Percentiles rank a stretch among this genome's conserved stretches.
These are phyloP conservation scores for Kwoniella sp. DNA, from an alignment of 768 basidiomycete genomes.

Conservation along the genomic window DNA sequence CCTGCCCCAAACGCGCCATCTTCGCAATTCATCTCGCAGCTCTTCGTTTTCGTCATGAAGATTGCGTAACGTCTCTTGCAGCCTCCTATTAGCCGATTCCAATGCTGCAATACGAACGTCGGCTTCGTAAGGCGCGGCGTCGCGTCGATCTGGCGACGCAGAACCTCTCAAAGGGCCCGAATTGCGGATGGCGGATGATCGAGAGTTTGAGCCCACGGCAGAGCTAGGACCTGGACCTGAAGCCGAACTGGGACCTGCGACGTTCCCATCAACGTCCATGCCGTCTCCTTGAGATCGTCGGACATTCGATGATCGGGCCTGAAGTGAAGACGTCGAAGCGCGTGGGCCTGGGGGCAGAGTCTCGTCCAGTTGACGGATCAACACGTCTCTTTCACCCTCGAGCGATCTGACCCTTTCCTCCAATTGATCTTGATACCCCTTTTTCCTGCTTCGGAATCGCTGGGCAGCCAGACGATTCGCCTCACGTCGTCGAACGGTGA, in stretches of 20 bases:
- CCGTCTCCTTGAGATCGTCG: slow-evolving; percentile 3
- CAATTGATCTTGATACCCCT: slow-evolving; percentile 52
- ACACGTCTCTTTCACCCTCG: slow-evolving; percentile 43
- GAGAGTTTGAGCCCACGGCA: background rate
- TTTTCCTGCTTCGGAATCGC: slow-evolving; percentile 52
- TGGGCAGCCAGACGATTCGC: slow-evolving; percentile 54
- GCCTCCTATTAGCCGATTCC: slow-evolving; percentile 33
- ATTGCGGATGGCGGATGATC: background rate
- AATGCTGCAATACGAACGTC: slow-evolving; percentile 34
- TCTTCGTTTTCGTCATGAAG: slow-evolving; percentile 32
- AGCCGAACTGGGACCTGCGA: background rate
- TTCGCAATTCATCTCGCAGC: slow-evolving; percentile 25
- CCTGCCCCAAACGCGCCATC: slow-evolving; percentile 27
- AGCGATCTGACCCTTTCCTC: slow-evolving; percentile 45
- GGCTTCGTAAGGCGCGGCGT: slow-evolving; percentile 10
- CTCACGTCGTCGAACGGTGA: slow-evolving; percentile 40
- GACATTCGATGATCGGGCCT: slow-evolving; percentile 12
- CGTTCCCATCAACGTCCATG: slow-evolving; percentile 1
- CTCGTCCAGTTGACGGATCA: slow-evolving; percentile 31
- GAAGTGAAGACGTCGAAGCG: slow-evolving; percentile 2
- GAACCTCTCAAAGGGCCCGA: slow-evolving; percentile 1
- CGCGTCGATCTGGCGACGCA: slow-evolving; percentile 21
- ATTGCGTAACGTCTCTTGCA: slow-evolving; percentile 35
- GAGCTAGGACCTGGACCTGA: background rate
- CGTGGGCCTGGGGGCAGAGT: slow-evolving; percentile 3